These are phyloP conservation scores for Plasmodium vinckei DNA, from an alignment of 169 alveolate species.

Conservation along the genomic window DNA sequence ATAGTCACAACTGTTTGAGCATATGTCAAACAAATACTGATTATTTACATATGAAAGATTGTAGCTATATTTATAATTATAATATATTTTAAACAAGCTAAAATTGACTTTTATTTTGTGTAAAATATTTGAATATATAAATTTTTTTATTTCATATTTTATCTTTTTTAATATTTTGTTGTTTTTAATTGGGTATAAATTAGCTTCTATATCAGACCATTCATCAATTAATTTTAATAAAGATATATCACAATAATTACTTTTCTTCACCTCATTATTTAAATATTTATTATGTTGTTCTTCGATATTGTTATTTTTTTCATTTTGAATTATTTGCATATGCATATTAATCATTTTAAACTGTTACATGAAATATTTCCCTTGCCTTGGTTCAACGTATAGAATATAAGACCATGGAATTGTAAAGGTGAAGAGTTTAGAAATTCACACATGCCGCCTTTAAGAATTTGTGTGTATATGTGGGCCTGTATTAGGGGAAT, in stretches of 20 bases:
- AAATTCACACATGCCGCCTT: too few relatives aligned
- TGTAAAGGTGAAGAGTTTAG: too few relatives aligned
- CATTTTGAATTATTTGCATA: not conserved
- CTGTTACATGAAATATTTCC: not conserved
- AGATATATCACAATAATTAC: slow-evolving; percentile 8
- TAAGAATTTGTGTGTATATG: not conserved
- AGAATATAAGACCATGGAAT: too few relatives aligned
- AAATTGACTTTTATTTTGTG: slow-evolving; percentile 36
- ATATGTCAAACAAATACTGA: slow-evolving; percentile 19
- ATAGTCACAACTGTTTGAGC: not conserved
- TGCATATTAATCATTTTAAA: slow-evolving; percentile 7
- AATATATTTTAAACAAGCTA: slow-evolving; percentile 16
- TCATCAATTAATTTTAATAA: slow-evolving; percentile 24
- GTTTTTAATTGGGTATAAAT: slow-evolving; percentile 18
- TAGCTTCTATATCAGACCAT: slow-evolving; percentile 53
- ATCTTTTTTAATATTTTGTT: slow-evolving; percentile 19
- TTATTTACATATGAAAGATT: slow-evolving; percentile 10
- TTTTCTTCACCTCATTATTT: not conserved
- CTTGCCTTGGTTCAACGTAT: too few relatives aligned
- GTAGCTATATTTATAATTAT: slow-evolving; percentile 39
- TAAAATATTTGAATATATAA: slow-evolving; percentile 44
- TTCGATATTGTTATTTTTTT: not conserved
- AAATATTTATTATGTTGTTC: slow-evolving; percentile 2
- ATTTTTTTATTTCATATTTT: slow-evolving; percentile 25
- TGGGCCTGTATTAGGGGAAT: not conserved